phyloP scores from a whole-genome alignment of 257 asterid species.

The Petunia axillaris region DNA sequence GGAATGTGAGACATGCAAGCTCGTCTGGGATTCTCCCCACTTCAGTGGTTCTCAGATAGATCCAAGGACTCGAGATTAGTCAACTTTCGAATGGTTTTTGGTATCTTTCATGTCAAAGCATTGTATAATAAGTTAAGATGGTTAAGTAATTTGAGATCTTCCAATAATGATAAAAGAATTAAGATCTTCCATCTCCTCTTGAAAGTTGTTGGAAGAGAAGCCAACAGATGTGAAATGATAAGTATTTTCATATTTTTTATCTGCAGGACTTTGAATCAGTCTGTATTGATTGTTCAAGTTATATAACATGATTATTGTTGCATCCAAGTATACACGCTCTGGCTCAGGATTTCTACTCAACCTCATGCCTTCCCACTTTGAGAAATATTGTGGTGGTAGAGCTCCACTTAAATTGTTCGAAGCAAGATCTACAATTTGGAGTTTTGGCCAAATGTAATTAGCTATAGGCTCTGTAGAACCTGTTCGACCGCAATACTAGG shows the following conservation, averaged over 20 bases:
- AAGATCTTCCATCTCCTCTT: not conserved
- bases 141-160: not conserved
- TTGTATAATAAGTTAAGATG: slow-evolving; percentile 4
- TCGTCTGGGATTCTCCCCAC: slow-evolving; percentile 48
- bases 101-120: not conserved
- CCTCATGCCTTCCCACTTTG: not conserved
- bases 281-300: not conserved
- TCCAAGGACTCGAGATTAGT: not conserved
- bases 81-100: not conserved
- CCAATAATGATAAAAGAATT: not conserved
- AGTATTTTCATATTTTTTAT: not conserved
- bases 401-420: not conserved
- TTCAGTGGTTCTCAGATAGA: slow-evolving; percentile 29
- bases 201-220: slow-evolving; percentile 4
- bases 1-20: slow-evolving; percentile 48
- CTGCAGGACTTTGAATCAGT: not conserved
- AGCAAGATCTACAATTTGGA: not conserved
- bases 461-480: not conserved
- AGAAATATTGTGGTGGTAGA: not conserved
- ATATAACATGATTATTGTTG: no score
- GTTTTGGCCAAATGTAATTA: not conserved
- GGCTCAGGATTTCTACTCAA: not conserved
- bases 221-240: not conserved
- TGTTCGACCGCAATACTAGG: slow-evolving; percentile 14
- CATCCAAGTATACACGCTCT: not conserved